phyloP scores from a whole-genome alignment of 2,329 filamentous ascomycete species.

The Fusarium sp. region DNA sequence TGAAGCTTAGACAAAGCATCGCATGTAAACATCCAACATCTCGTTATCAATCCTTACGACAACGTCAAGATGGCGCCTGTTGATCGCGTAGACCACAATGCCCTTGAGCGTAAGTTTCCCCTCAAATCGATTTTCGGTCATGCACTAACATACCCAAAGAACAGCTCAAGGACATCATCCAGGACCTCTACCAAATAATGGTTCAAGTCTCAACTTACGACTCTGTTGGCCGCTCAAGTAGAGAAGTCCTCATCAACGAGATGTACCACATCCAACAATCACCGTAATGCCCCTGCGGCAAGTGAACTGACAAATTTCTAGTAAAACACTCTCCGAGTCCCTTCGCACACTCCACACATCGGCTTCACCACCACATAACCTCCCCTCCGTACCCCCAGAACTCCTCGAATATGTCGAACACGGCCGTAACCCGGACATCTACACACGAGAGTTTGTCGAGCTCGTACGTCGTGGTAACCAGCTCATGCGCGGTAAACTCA shows the following conservation, averaged over 20 bases:
- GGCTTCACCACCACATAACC: conserved; percentile 54
- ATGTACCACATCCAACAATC: conserved; percentile 51
- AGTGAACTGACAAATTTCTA: conserved; percentile 33
- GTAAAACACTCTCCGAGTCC: conserved; percentile 55
- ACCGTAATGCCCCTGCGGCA: neutral
- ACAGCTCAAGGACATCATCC: conserved; percentile 70
- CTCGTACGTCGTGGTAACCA: conserved; percentile 73
- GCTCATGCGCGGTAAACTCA: conserved; percentile 72
- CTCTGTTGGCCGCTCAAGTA: conserved; percentile 60
- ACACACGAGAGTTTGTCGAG: conserved; percentile 79
- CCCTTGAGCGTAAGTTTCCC: conserved; percentile 53
- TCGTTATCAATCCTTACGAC: neutral
- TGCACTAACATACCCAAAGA: conserved; percentile 52
- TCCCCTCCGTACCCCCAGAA: conserved; percentile 69
- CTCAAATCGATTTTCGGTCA: neutral
- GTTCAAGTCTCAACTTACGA: conserved; percentile 73
- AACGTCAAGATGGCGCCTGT: conserved; percentile 55
- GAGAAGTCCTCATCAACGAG: conserved; percentile 66
- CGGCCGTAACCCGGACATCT: conserved; percentile 78
- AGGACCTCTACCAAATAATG: conserved; percentile 72
- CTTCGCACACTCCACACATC: conserved; percentile 55
- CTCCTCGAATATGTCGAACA: conserved; percentile 76
- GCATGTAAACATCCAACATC: conserved; percentile 14
- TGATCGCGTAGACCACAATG: conserved; percentile 52
- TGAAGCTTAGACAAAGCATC: conserved; percentile 6